Conservation (phyloP, 345 rosid species). For the Geranium rotundifolium region DNA sequence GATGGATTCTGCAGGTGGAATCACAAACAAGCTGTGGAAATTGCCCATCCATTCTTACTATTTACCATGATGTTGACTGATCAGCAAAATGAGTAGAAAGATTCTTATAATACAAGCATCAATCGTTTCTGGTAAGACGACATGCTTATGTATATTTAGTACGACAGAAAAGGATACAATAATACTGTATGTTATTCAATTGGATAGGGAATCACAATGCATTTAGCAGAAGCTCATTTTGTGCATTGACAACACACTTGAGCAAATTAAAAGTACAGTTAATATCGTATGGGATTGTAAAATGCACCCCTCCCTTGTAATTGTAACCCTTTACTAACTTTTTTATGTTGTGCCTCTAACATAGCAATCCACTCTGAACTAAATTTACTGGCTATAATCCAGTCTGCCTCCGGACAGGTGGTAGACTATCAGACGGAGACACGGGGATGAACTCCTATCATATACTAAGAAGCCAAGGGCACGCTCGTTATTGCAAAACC, state of each 20-base stretch:
- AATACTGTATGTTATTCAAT: background rate
- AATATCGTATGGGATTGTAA: background rate
- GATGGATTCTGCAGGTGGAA: background rate
- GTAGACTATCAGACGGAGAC: background rate
- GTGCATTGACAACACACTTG: background rate
- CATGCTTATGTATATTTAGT: background rate
- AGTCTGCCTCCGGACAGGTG: background rate
- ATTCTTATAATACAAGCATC: too few relatives aligned
- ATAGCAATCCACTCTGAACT: background rate
- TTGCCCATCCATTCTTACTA: too few relatives aligned
- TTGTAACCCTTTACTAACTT: background rate
- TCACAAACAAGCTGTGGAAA: background rate
- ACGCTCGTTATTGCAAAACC: background rate
- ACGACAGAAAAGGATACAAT: background rate
- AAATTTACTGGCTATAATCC: background rate
- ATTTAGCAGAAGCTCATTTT: background rate
- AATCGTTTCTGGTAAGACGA: too few relatives aligned
- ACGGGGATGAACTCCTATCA: background rate
- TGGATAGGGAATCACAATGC: background rate
- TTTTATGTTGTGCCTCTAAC: background rate
- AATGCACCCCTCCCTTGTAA: background rate
- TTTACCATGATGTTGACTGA: too few relatives aligned
- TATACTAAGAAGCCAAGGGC: background rate
- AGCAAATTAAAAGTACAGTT: too few relatives aligned
- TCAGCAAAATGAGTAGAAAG: too few relatives aligned